These are phyloP conservation scores for Plantago rigida DNA, from an alignment of 305 asterid genomes.

Conservation along the genomic window DNA sequence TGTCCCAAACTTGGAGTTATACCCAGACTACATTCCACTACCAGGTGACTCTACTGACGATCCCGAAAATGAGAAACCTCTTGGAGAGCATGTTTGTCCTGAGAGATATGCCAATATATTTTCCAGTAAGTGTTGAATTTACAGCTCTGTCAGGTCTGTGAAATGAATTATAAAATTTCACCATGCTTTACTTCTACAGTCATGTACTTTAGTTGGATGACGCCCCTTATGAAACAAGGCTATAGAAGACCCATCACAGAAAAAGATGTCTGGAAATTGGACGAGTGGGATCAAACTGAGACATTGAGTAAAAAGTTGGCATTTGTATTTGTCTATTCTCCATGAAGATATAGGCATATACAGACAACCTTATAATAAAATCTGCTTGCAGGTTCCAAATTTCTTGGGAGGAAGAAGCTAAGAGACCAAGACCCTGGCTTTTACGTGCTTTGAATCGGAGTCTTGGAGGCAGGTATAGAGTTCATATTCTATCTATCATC, in stretches of 20 bases:
- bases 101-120: slow-evolving; percentile 65
- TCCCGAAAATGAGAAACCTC: slow-evolving; percentile 35
- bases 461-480: slow-evolving; percentile 76
- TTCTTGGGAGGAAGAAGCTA: slow-evolving; percentile 74
- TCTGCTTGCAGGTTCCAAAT: slow-evolving; percentile 52
- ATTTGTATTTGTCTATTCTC: slow-evolving; percentile 24
- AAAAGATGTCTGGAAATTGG: slow-evolving; percentile 86
- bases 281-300: slow-evolving; percentile 76
- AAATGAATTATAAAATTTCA: neutral
- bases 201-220: slow-evolving; percentile 52
- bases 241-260: slow-evolving; percentile 74
- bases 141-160: slow-evolving; percentile 16
- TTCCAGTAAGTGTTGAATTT: slow-evolving; percentile 45
- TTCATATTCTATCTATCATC: neutral
- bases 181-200: slow-evolving; percentile 22
- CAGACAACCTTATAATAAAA: slow-evolving; percentile 4
- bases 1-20: slow-evolving; percentile 55
- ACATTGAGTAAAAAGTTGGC: slow-evolving; percentile 67
- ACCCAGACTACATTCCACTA: slow-evolving; percentile 69
- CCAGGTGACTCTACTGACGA: slow-evolving; percentile 42
- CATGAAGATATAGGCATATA: slow-evolving; percentile 5
- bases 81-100: slow-evolving; percentile 63
- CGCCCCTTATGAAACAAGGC: slow-evolving; percentile 82
- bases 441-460: slow-evolving; percentile 72
- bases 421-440: slow-evolving; percentile 77